Evolutionary conservation across 2,329 filamentous ascomycete genomes (phyloP), one percentile per base, ranked within the genome.

Genomic region (Rachicladosporium sp.): DNA sequence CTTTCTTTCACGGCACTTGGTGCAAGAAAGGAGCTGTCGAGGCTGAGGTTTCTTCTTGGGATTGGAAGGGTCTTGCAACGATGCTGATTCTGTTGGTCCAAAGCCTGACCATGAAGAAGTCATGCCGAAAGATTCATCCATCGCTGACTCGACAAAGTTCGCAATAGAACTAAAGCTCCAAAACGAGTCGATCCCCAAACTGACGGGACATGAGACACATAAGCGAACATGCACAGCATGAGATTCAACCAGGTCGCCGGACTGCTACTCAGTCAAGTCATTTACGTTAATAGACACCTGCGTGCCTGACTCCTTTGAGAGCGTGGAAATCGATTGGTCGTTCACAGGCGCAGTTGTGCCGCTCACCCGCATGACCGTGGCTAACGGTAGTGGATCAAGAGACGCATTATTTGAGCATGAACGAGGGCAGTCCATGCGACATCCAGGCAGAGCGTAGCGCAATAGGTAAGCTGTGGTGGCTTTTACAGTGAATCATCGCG

Each of bases 1-100:
- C 43, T 69, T 69, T 27, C 66, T 56, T 43, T 68, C 65, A 36
- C 65, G 57, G 47, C 66, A 69, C 45, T 67, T 68, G 4, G 64
- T 68, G 43, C 66, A 69, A 7, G 65, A 68, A 1, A 68, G 54
- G 3, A 67, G 54, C 43, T 68, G 65, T 38, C 65, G 60, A 10
- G 58, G 53, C 46, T 66, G 62, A 35, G 62, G 58, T 35, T 61
- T 50, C 47, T 58, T 58, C 41, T 61, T 37, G 32, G 35, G 40
- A 40, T 43, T 44, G 11, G 41, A 46, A 31, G 38, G 44, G 36
- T 46, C 40, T 19, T 19, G 15, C 5, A 19, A 19, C 5, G 15
- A 19, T 19, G 15, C 15, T 9, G 50, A 46, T 29, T 45, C 45
- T 32, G 50, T 43, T 23, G 54, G 46, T 23, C 47, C 51, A 38